Conservation (phyloP, 768 basidiomycete genomes). For the Mycena amicta region DNA sequence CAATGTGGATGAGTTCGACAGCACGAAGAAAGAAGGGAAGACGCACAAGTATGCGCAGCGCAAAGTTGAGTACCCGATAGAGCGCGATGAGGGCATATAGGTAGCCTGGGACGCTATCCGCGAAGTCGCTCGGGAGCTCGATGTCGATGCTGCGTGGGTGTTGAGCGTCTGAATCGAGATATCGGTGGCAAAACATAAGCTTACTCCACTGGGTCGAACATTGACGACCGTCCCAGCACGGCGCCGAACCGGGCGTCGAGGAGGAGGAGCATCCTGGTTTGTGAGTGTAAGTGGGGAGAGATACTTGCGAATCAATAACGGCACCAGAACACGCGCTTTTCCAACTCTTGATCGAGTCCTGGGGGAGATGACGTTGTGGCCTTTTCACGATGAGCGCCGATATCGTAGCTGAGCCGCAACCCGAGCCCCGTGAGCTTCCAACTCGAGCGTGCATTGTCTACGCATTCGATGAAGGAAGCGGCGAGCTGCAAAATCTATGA, state of each 20-base stretch:
- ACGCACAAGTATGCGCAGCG: neutral
- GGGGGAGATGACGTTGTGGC: neutral
- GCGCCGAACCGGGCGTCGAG: neutral
- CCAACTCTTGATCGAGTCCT: neutral
- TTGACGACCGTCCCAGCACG: neutral
- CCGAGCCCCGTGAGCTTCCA: slow-evolving; percentile 6
- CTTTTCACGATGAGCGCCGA: slow-evolving; percentile 2
- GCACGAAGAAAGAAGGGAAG: neutral
- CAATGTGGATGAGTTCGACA: neutral
- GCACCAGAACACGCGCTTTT: slow-evolving; percentile 9
- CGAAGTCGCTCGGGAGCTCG: neutral
- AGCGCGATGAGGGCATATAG: neutral
- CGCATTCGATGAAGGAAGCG: neutral
- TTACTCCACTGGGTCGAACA: neutral
- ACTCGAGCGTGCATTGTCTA: neutral
- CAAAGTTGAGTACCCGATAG: neutral
- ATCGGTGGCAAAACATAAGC: neutral
- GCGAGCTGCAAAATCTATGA: neutral
- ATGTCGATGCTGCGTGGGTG: neutral
- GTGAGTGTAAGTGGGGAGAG: neutral
- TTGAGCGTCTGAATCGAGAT: neutral
- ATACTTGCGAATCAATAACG: too few relatives aligned
- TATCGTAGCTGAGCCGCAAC: neutral
- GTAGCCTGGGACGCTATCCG: neutral
- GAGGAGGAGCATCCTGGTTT: neutral